Evolutionary conservation across 169 alveolate species (phyloP), one percentile per base, ranked within the genome.

Genomic region (Cryptosporidium ryanae): DNA sequence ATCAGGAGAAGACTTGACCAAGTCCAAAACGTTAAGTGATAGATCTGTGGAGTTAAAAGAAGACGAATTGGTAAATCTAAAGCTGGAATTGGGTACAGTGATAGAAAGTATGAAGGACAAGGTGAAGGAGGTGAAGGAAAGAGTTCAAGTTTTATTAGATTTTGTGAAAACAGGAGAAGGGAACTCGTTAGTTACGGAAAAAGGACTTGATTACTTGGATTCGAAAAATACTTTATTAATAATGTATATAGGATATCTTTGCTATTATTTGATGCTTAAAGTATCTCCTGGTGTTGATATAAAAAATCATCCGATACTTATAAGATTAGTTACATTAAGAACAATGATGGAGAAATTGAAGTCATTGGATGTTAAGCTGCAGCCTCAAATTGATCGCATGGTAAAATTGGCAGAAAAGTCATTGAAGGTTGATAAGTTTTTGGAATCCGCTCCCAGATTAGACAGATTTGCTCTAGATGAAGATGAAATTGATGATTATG

Each of bases 221-320:
- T 76, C 76, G 2, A 76, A 76, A 65, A 76, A 76, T 76, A 76
- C 44, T 27, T 38, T 76, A 52, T 50, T 76, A 15, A 13, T 59
- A 50, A 59, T 61, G 68, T 76, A 76, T 34, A 76, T 76, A 34
- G 87, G 87, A 15, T 76, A 76, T 59, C 23, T 76, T 8, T 76
- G 71, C 44, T 76, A 76, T 59, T 76, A 76, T 38, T 34, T 76
- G 87, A 55, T 76, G 87, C 61, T 90, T 15, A 90, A 90, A 57
- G 57, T 59, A 29, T 59, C 68, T 54, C 87, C 87, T 4, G 46
- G 63, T 32, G 61, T 76, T 10, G 44, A 55, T 44, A 76, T 76
- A 43, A 57, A 89, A 68, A 76, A 82, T 32, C 92, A 90, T 64
- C 92, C 92, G 10, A 84, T 90, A 48, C 48, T 90, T 6, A 66